A percentile compares a stretch with the other conserved stretches of the same genome.
Conservation (phyloP, 768 basidiomycete genomes). For the Panaeolus papilionaceus region DNA sequence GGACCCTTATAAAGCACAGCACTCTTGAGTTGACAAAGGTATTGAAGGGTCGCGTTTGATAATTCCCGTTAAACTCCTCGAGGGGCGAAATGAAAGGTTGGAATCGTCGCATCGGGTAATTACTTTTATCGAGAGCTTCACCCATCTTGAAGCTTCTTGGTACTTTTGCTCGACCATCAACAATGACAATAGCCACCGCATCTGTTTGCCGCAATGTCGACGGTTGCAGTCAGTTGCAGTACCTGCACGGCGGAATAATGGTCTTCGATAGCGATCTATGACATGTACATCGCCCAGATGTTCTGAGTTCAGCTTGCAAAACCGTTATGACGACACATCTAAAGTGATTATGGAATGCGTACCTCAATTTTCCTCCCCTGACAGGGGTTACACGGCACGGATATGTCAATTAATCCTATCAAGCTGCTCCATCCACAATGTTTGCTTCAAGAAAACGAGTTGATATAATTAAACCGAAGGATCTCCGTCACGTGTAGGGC, state of each 20-base stretch:
- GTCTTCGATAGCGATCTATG: background rate
- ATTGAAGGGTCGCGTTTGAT: conserved; percentile 1
- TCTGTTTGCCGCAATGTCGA: background rate
- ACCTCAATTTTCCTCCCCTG: background rate
- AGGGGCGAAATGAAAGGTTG: conserved; percentile 8
- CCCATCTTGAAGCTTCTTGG: background rate
- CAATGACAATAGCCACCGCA: background rate
- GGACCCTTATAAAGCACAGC: background rate
- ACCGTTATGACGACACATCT: background rate
- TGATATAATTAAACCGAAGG: conserved; percentile 14
- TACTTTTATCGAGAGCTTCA: background rate
- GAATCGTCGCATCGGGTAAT: conserved; percentile 2
- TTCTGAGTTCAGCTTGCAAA: background rate
- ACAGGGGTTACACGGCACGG: background rate
- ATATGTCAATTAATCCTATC: background rate
- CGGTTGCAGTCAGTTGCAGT: conserved; percentile 10
- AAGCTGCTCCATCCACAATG: background rate
- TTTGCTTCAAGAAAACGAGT: background rate
- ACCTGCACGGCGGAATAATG: background rate
- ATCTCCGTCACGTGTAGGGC: conserved; percentile 21
- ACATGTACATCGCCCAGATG: background rate
- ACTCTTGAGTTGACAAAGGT: background rate
- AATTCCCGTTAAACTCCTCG: background rate
- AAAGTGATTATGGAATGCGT: background rate
- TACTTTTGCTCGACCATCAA: background rate